These are phyloP conservation scores for Globisporangium alternatum DNA, from an alignment of 352 stramenopile genomes.

Conservation along the genomic window DNA sequence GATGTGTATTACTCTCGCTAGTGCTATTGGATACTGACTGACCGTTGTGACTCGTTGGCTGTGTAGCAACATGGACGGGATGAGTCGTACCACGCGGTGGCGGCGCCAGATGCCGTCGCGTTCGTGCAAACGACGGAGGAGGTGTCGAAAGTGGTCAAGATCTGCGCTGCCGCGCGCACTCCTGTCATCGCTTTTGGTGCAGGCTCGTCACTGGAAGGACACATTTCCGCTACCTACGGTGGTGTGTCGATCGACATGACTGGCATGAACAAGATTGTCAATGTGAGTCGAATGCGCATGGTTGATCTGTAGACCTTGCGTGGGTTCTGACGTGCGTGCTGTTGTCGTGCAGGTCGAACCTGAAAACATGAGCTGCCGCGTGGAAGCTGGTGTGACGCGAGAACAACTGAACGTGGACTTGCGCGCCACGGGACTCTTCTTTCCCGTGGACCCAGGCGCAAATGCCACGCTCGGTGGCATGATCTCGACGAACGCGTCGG, in stretches of 20 bases:
- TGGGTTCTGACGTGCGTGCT: conserved; percentile 1
- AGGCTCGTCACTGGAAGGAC: conserved; percentile 92
- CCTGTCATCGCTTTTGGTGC: conserved; percentile 95
- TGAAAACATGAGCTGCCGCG: conserved; percentile 89
- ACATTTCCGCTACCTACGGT: conserved; percentile 90
- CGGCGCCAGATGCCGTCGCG: conserved; percentile 84
- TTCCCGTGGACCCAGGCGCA: conserved; percentile 96
- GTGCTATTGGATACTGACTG: conserved; percentile 3
- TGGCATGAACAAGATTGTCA: conserved; percentile 73
- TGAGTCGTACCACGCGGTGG: conserved; percentile 89
- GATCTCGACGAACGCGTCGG: conserved; percentile 89
- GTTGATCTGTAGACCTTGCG: no score
- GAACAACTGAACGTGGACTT: conserved; percentile 90
- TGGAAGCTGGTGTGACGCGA: conserved; percentile 93
- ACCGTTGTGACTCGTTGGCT: not conserved
- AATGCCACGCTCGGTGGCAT: conserved; percentile 97
- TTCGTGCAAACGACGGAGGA: conserved; percentile 87
- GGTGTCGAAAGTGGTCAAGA: conserved; percentile 88
- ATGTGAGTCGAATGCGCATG: conserved; percentile 26
- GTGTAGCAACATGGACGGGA: conserved; percentile 83
- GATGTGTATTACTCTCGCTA: not conserved
- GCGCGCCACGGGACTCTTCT: conserved; percentile 90
- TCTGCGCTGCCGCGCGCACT: conserved; percentile 77
- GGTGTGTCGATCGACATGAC: conserved; percentile 92
- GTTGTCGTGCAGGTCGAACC: conserved; percentile 35